A percentile compares a stretch with the other conserved stretches of the same genome.
phyloP scores from a whole-genome alignment of 306 rosid genomes.

The Ormosia emarginata region DNA sequence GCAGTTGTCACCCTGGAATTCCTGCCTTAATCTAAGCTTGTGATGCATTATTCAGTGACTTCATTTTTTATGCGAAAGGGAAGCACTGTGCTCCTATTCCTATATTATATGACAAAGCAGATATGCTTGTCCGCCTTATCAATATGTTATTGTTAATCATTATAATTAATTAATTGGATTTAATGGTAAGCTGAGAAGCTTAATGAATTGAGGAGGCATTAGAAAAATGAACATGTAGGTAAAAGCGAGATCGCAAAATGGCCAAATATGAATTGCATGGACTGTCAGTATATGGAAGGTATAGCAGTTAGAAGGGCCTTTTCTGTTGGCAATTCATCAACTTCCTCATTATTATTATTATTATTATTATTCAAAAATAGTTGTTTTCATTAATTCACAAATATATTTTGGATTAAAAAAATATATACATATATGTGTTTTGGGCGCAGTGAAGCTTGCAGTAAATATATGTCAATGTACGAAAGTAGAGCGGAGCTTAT shows the following conservation, averaged over 20 bases:
- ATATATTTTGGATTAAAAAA: no score
- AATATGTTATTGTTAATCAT: not conserved
- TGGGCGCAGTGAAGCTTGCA: conserved; percentile 57
- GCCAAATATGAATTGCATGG: not conserved
- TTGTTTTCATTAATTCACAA: not conserved
- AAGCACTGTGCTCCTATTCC: no score
- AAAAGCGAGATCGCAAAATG: not conserved
- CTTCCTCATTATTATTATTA: not conserved
- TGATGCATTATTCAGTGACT: not conserved
- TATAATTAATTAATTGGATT: not conserved
- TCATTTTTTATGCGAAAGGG: not conserved
- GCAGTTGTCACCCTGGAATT: no score
- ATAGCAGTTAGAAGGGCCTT: conserved; percentile 19
- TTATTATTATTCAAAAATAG: not conserved
- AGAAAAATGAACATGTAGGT: not conserved
- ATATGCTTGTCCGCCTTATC: not conserved
- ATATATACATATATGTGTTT: not conserved
- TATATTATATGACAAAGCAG: not conserved
- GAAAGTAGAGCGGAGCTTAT: conserved; percentile 48
- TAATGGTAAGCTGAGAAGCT: not conserved
- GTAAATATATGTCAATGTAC: conserved; percentile 35
- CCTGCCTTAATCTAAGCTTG: no score
- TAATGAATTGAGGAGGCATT: not conserved
- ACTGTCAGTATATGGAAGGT: conserved; percentile 29
- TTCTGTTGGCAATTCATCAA: not conserved